These are phyloP conservation scores for Musa beccarii DNA, from an alignment of 176 grass and related monocot genomes.

Conservation along the genomic window DNA sequence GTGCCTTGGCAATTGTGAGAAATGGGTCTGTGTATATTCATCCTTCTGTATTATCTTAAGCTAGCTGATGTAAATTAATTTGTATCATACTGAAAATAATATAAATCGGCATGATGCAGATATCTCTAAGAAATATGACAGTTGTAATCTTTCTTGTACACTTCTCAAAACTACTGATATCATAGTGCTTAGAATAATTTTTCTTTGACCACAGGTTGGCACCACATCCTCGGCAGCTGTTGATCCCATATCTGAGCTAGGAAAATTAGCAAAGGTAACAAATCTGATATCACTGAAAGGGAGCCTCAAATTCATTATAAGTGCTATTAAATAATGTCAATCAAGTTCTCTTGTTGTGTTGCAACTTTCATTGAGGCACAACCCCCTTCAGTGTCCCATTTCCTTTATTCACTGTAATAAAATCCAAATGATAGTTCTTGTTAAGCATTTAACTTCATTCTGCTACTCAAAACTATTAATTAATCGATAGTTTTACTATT, in stretches of 20 bases:
- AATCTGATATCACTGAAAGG: background rate
- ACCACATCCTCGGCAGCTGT: conserved; percentile 67
- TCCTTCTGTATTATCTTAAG: too few relatives aligned
- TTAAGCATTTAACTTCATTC: background rate
- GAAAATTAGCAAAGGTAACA: conserved; percentile 50
- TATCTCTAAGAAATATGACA: background rate
- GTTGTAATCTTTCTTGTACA: conserved; percentile 1
- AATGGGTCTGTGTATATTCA: too few relatives aligned
- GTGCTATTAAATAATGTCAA: background rate
- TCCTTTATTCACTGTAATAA: background rate
- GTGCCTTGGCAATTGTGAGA: background rate
- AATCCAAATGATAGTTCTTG: background rate
- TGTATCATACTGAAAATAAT: too few relatives aligned
- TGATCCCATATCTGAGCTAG: conserved; percentile 50
- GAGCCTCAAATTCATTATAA: background rate
- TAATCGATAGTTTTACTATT: too few relatives aligned
- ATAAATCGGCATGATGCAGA: background rate
- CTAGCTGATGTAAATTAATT: too few relatives aligned
- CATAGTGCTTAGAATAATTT: background rate
- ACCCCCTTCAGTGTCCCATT: background rate
- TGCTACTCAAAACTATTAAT: too few relatives aligned
- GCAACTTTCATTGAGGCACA: background rate
- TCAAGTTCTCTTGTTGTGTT: background rate
- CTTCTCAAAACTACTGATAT: background rate
- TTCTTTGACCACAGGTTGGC: conserved; percentile 39